These are phyloP conservation scores for Aspergillus cavernicola DNA, from an alignment of 495 filamentous ascomycete genomes.

Conservation along the genomic window DNA sequence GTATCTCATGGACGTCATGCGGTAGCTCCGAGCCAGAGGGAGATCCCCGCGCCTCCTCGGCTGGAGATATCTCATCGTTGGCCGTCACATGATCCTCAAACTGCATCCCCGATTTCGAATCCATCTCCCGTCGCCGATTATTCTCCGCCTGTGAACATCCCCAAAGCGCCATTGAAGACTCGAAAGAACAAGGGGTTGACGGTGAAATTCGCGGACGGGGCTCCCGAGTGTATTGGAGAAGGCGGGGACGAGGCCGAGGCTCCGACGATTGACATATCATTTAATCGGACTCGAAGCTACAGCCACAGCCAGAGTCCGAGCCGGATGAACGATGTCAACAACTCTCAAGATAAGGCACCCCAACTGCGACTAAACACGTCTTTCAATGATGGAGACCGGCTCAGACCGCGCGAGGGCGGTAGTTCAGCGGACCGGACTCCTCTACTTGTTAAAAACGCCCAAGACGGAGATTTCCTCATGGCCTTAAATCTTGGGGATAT, in stretches of 20 bases:
- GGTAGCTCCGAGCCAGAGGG: conserved; percentile 17
- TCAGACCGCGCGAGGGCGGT: conserved; percentile 6
- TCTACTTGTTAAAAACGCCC: conserved; percentile 27
- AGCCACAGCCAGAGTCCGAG: conserved; percentile 24
- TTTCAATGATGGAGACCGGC: conserved; percentile 25
- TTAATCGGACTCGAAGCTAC: conserved; percentile 42
- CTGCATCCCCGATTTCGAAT: conserved; percentile 15
- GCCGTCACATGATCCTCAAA: conserved; percentile 26
- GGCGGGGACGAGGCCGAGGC: conserved; percentile 79
- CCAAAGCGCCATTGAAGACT: conserved; percentile 25
- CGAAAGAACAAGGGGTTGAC: conserved; percentile 56
- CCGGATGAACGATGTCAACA: conserved; percentile 8
- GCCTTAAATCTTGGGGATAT: conserved; percentile 28
- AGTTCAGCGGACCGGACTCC: conserved; percentile 25
- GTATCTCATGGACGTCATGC: conserved; percentile 13
- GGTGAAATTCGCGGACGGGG: conserved; percentile 65
- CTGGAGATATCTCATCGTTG: conserved; percentile 21
- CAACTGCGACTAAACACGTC: conserved; percentile 41
- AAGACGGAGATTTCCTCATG: conserved; percentile 39
- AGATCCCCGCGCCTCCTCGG: conserved; percentile 14
- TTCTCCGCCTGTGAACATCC: conserved; percentile 8
- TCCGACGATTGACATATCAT: conserved; percentile 64
- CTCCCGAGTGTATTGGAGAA: conserved; percentile 77
- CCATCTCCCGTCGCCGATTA: conserved; percentile 18
- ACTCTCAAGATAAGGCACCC: conserved; percentile 6